phyloP scores from a whole-genome alignment of 2,329 filamentous ascomycete species.

The Aspergillus sp. region DNA sequence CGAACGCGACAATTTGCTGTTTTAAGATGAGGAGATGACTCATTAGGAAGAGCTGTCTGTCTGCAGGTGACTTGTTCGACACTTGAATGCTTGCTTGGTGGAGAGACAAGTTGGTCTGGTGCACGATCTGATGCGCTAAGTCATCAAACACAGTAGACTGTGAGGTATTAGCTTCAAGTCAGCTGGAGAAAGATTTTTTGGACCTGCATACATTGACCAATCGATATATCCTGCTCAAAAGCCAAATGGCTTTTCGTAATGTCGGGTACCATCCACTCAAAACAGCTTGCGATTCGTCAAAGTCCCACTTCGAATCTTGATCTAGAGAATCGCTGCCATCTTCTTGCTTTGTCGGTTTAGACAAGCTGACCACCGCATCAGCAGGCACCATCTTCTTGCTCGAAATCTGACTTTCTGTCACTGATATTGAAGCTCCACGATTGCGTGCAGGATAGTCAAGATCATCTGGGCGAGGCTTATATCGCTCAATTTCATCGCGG shows the following conservation, averaged over 20 bases:
- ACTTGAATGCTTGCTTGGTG: conserved; percentile 68
- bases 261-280: conserved; percentile 61
- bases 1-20: conserved; percentile 90
- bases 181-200: neutral
- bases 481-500: conserved; percentile 61
- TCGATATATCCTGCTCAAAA: conserved; percentile 62
- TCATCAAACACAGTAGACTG: conserved; percentile 64
- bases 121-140: conserved; percentile 73
- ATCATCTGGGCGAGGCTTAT: conserved; percentile 58
- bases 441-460: conserved; percentile 56
- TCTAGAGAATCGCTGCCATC: conserved; percentile 43
- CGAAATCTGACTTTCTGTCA: conserved; percentile 44
- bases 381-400: conserved; percentile 45
- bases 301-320: conserved; percentile 44
- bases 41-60: conserved; percentile 86
- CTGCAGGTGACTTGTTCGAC: conserved; percentile 55
- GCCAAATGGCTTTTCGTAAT: conserved; percentile 59
- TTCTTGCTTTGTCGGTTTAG: conserved; percentile 45
- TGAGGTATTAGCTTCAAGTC: conserved; percentile 8
- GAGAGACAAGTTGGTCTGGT: conserved; percentile 79
- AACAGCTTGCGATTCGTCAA: conserved; percentile 48
- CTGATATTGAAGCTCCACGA: conserved; percentile 37
- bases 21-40: conserved; percentile 93
- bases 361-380: conserved; percentile 33
- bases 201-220: conserved; percentile 53